A percentile compares a stretch with the other conserved stretches of the same genome.
Conservation (phyloP, 1,284 basidiomycete species). For the Ustilago nuda region DNA sequence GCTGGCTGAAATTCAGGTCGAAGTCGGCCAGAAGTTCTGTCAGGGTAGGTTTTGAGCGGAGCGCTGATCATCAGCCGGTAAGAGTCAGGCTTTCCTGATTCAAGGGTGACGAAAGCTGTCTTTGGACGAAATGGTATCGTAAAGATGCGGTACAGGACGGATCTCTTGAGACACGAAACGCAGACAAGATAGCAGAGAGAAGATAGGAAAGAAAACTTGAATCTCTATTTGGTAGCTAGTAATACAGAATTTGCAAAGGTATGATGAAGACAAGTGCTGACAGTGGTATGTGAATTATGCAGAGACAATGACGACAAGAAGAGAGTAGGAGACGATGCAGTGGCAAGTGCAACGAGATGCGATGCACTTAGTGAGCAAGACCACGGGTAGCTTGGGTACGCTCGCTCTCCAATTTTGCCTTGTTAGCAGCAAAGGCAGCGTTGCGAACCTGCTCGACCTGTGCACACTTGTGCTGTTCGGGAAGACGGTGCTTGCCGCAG, state of each 20-base stretch:
- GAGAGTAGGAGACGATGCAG: constrained; percentile 1
- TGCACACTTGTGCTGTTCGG: constrained; percentile 66
- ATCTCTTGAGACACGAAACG: background rate
- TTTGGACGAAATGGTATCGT: no score
- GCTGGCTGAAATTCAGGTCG: no score
- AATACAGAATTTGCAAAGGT: constrained; percentile 2
- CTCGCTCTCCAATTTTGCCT: constrained; percentile 67
- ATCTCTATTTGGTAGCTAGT: constrained; percentile 1
- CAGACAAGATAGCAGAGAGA: background rate
- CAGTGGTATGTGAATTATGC: constrained; percentile 11
- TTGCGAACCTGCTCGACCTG: constrained; percentile 64
- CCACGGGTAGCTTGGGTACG: constrained; percentile 62
- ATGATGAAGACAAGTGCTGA: constrained; percentile 3
- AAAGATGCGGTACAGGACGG: no score
- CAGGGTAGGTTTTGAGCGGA: no score
- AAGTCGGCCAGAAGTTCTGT: no score
- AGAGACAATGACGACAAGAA: background rate
- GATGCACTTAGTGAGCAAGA: constrained; percentile 59
- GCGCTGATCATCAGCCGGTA: no score
- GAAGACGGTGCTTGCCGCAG: constrained; percentile 67
- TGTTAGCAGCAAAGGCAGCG: constrained; percentile 67
- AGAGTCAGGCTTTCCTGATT: no score
- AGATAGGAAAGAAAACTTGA: background rate
- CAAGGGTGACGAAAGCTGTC: no score
- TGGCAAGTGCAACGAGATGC: no score